Base-by-base conservation (phyloP, 352 stramenopile species). In the Pythium rhizo-oryzae region DNA sequence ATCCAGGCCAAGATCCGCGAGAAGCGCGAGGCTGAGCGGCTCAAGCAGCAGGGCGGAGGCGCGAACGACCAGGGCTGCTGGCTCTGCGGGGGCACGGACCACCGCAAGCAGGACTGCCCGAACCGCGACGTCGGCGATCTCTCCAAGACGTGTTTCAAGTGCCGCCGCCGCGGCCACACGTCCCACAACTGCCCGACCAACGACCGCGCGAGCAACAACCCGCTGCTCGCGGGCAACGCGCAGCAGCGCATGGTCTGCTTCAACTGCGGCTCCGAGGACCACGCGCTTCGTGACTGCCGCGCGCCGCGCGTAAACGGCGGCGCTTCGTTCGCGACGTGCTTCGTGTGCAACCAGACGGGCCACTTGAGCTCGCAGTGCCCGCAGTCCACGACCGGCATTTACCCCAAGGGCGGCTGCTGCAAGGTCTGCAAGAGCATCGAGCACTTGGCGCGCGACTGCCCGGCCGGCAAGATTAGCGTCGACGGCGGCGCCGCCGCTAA, bases 401-500 rank as follows among this genome's bases (percentile, higher is more conserved):
- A 97, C 75, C 89, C 89, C 49, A 94, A 91, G 59, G 91, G 91
- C 62, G 91, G 91, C 43, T 93, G 87, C 75, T 97, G 91, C 66
- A 96, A 97, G 70, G 65, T 97, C 28, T 95, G 87, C 72, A 86
- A 89, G 72, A 93, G 84, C 66, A 76, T 92, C 46, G 71, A 84
- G 49, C 91, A 97, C 76, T 70, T 97, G 63, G 90, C 86, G 50
- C 82, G 84, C 49, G 81, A 97, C 74, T 97, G 91, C 47, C 89
- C 89, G 1, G 72, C 87, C 6, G 79, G 71, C 46, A 91, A 85
- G 65, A 91, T 93, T 67, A 81, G 79, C 47, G 67, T 65, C 0
- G 85, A 94, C 60, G 81, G 87, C 52, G 80, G 75, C 59, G 82
- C 72, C 37, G 64, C 76, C 12, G 71, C 72, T 67, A 82, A 80